phyloP scores from a whole-genome alignment of 495 filamentous ascomycete genomes.

The Neurospora sp. region DNA sequence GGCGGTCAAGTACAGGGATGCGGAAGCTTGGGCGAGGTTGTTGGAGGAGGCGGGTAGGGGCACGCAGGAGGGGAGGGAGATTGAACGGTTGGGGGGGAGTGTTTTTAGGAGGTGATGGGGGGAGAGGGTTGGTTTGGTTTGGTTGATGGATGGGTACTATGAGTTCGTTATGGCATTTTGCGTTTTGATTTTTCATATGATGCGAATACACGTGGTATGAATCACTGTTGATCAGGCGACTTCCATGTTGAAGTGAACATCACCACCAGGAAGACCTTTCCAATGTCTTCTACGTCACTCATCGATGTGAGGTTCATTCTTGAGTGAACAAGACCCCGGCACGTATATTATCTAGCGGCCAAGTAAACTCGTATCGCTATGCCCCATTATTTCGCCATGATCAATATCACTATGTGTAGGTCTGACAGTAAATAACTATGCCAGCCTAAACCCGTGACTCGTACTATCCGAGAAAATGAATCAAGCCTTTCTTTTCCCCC shows the following conservation, averaged over 20 bases:
- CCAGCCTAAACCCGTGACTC: not conserved
- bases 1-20: constrained; percentile 71
- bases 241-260: not conserved
- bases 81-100: constrained; percentile 31
- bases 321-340: not conserved
- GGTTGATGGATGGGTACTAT: not conserved
- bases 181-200: not conserved
- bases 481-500: not conserved
- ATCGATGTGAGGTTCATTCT: not conserved
- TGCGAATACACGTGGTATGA: not conserved
- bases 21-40: constrained; percentile 42
- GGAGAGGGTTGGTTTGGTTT: not conserved
- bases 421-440: not conserved
- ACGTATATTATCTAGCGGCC: not conserved
- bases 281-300: not conserved
- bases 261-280: not conserved
- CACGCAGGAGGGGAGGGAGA: constrained; percentile 35
- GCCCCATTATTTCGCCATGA: not conserved
- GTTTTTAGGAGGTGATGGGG: constrained; percentile 33
- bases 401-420: not conserved
- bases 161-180: not conserved
- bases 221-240: not conserved
- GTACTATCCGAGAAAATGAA: not conserved
- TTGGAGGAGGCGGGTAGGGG: constrained; percentile 35
- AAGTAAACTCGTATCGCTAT: not conserved